These are phyloP conservation scores for Xylariomycetidae sp. DNA, from an alignment of 2,329 filamentous ascomycete species.

Conservation along the genomic window DNA sequence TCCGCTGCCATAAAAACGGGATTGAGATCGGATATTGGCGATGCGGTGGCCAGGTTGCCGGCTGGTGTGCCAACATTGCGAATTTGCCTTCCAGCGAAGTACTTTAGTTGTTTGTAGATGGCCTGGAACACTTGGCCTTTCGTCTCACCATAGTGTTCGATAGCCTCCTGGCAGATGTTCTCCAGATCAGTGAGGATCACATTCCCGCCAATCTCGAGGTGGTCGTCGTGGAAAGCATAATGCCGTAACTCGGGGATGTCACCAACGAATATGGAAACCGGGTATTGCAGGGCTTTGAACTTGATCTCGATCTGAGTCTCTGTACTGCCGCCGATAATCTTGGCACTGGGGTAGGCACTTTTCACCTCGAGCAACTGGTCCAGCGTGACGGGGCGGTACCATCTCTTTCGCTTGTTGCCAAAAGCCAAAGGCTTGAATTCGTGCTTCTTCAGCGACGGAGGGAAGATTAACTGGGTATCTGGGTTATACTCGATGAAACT, in stretches of 20 bases:
- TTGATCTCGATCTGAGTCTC: slow-evolving; percentile 98
- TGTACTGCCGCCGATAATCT: slow-evolving; percentile 91
- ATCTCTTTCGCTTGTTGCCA: slow-evolving; percentile 90
- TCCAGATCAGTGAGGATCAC: slow-evolving; percentile 89
- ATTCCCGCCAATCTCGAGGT: slow-evolving; percentile 90
- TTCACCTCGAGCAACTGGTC: slow-evolving; percentile 91
- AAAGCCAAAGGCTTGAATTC: slow-evolving; percentile 77
- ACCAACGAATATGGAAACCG: slow-evolving; percentile 83
- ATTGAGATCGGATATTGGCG: slow-evolving; percentile 93
- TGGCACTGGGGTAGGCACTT: slow-evolving; percentile 73
- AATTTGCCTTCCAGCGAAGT: slow-evolving; percentile 93
- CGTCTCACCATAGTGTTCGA: slow-evolving; percentile 67
- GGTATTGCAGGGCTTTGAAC: slow-evolving; percentile 91
- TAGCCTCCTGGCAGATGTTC: slow-evolving; percentile 70
- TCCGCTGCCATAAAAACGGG: slow-evolving; percentile 88
- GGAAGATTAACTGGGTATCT: slow-evolving; percentile 93
- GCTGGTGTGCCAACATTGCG: slow-evolving; percentile 96
- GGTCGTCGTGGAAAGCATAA: slow-evolving; percentile 71
- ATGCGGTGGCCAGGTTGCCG: slow-evolving; percentile 89
- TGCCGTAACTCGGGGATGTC: slow-evolving; percentile 86
- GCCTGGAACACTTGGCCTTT: slow-evolving; percentile 79
- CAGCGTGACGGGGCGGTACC: slow-evolving; percentile 84
- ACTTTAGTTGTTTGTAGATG: slow-evolving; percentile 88
- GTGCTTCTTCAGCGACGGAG: slow-evolving; percentile 76
- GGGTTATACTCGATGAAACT: slow-evolving; percentile 93